Evolutionary conservation across 2,329 filamentous ascomycete species (phyloP), one percentile per base, ranked within the genome.

Genomic region (Pseudocercospora fijiensis): DNA sequence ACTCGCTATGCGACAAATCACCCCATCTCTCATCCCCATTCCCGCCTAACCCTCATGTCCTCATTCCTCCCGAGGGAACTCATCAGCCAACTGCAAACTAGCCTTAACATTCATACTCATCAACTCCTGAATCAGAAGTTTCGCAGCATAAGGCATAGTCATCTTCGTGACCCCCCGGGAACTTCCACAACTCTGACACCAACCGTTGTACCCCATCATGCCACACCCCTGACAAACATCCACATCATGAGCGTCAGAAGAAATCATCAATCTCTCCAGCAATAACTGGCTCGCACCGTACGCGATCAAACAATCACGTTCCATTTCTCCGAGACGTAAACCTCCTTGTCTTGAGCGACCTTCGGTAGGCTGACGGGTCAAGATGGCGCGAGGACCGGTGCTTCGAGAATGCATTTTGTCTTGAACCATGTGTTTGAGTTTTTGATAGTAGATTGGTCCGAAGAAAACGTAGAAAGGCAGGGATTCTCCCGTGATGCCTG

Each of bases 101-200:
- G 96, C 94, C 66, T 93, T 90, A n/a, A 99, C 92, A 77, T 99
- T 99, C 95, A 99, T 99, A 77, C 92, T 96, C 74, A 96, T 89
- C 73, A 99, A 79, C 80, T 99, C 95, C 81, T 99, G 95, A 56
- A 98, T 91, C 61, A 99, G 81, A 75, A 99, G 80, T 84, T 99
- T 98, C 0, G 95, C 95, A 18, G 95, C 95, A 78, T 99, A 99
- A 33, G 95, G 95, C 85, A 99, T 96, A 33, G 89, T 94, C 90
- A 99, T 96, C 78, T 90, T 89, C 16, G 92, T 89, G 26, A 99
- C 91, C 28, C 90, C 88, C 62, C 90, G 86, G 43, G 90, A 93
- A 70, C 88, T 92, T 81, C 91, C 88, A 79, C 95, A 99, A 4
- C 90, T 92, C 79, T 96, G 91, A 76, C 95, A 99, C 86, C 92